Evolutionary conservation across 1,284 basidiomycete genomes (phyloP), one percentile per base, ranked within the genome.

Genomic region (Chondrostereum purpureum): DNA sequence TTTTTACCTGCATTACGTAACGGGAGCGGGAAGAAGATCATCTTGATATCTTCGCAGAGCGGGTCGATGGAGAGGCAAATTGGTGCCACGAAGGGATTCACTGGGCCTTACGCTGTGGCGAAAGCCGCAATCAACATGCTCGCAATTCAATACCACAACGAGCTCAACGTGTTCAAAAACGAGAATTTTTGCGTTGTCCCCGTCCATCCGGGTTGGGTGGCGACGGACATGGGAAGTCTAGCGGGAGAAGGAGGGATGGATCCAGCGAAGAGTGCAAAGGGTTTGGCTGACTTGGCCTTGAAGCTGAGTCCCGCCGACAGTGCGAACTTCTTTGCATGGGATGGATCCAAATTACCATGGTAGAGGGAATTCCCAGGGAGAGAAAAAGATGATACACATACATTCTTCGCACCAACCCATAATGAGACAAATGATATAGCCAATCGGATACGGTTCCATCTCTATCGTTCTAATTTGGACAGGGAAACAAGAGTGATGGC

Each of bases 401-500:
- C n/a, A n/a, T n/a, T n/a, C n/a, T n/a, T n/a, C n/a, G n/a, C n/a
- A n/a, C n/a, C n/a, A n/a, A n/a, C n/a, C n/a, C n/a, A n/a, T n/a
- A n/a, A n/a, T n/a, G n/a, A n/a, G n/a, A n/a, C n/a, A n/a, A n/a
- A n/a, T n/a, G n/a, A n/a, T n/a, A n/a, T n/a, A n/a, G n/a, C n/a
- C n/a, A n/a, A n/a, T n/a, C n/a, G n/a, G n/a, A n/a, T n/a, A n/a
- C n/a, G n/a, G n/a, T n/a, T n/a, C n/a, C n/a, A n/a, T 31, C 27
- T 31, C 27, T 31, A 31, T 31, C 27, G n/a, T 31, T 31, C 8
- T n/a, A 49, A 54, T 50, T 60, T 73, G 31, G 56, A 59, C 38
- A 84, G 59, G 39, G 62, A 64, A 44, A 83, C 58, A 43, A 84
- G 64, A 14, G 72, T 74, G 46, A 83, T 79, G n/a, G 72, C 69